Evolutionary conservation across 805 yeast species (phyloP).

Genomic region (Brettanomyces nanus): DNA sequence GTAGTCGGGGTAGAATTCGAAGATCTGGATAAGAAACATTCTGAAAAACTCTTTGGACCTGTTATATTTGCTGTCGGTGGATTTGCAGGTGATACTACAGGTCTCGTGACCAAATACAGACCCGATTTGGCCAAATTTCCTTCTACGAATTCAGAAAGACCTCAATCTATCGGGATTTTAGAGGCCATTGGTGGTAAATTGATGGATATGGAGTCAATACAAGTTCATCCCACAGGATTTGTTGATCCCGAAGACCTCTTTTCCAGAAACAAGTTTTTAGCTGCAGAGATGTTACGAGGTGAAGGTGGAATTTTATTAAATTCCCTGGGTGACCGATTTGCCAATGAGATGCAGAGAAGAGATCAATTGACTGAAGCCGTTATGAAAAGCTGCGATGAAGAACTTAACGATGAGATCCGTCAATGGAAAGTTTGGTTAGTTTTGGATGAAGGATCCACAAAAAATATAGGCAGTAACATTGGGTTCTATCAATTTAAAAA

Average conservation of each 20-base stretch:
- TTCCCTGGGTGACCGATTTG: constrained; percentile 39
- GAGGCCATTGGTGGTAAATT: constrained; percentile 43
- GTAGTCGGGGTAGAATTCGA: constrained; percentile 25
- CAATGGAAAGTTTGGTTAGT: constrained; percentile 37
- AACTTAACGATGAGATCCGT: constrained; percentile 18
- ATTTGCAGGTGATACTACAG: constrained; percentile 53
- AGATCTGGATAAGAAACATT: constrained; percentile 18
- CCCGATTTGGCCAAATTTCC: constrained; percentile 52
- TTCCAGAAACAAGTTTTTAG: constrained; percentile 37
- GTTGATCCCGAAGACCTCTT: constrained; percentile 36
- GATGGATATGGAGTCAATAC: constrained; percentile 58
- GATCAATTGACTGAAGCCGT: constrained; percentile 55
- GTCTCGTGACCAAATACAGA: constrained; percentile 42
- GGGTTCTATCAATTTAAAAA: constrained; percentile 50
- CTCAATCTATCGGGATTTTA: constrained; percentile 54
- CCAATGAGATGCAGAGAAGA: constrained; percentile 52
- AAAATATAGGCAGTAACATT: constrained; percentile 39
- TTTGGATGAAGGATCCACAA: constrained; percentile 38
- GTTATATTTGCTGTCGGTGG: constrained; percentile 62
- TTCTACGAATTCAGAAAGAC: constrained; percentile 53
- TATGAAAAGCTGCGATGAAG: constrained; percentile 28
- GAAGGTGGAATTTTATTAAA: constrained; percentile 57
- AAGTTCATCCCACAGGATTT: constrained; percentile 63
- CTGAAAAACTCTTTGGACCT: constrained; percentile 36
- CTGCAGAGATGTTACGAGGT: constrained; percentile 61